A percentile compares a stretch with the other conserved stretches of the same genome.
Conservation (phyloP, 139 green algal genomes). For the Chlorella ohadii region DNA sequence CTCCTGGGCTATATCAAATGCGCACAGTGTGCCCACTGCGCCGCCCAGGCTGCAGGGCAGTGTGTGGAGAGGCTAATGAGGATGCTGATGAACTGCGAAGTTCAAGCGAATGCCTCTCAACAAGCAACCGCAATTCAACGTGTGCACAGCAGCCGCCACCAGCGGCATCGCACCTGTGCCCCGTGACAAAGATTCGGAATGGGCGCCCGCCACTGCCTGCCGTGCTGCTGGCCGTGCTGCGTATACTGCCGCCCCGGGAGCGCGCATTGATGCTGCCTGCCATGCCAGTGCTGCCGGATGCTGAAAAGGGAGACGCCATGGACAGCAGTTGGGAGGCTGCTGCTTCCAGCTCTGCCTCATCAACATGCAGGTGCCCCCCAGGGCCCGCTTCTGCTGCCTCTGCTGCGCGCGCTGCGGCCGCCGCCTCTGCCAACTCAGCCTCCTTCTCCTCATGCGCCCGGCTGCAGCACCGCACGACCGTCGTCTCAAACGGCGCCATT, state of each 20-base stretch:
- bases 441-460: background rate
- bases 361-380: background rate
- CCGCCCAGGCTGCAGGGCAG: slow-evolving; percentile 7
- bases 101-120: too few relatives aligned
- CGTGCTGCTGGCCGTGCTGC: background rate
- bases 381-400: background rate
- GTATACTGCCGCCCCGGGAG: background rate
- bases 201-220: background rate
- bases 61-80: too few relatives aligned
- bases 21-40: slow-evolving; percentile 3
- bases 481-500: slow-evolving; percentile 1
- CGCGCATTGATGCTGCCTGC: too few relatives aligned
- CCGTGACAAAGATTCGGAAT: background rate
- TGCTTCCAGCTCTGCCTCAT: too few relatives aligned
- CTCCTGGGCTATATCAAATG: background rate
- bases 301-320: too few relatives aligned
- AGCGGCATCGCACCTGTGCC: background rate
- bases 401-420: background rate
- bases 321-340: too few relatives aligned
- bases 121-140: too few relatives aligned
- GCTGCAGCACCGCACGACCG: slow-evolving; percentile 21
- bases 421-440: background rate
- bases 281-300: too few relatives aligned
- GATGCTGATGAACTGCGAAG: too few relatives aligned
- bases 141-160: too few relatives aligned